Evolutionary conservation across 2,329 filamentous ascomycete genomes (phyloP), one percentile per base, ranked within the genome.

Genomic region (Colletotrichum sp.): DNA sequence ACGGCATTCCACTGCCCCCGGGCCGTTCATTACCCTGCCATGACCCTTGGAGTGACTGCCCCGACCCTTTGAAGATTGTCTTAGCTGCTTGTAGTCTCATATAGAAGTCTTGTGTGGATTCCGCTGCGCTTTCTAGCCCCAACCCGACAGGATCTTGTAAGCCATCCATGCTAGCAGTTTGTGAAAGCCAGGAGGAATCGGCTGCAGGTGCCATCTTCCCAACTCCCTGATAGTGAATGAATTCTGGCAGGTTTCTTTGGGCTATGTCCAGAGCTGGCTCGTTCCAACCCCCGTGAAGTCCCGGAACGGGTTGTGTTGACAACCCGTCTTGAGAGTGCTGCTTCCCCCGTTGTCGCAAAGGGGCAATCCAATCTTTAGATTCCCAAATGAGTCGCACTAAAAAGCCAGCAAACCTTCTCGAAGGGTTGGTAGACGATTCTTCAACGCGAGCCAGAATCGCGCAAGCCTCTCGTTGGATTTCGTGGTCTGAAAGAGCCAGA

Each of bases 381-480:
- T 43, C 66, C 62, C 66, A 68, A 4, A 76, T 56, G 7, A 73
- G 28, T 4, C 76, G 38, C 6, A 36, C 48, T 16, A 77, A 8
- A 21, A 77, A 77, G 5, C 71, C 73, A 1, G 64, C 60, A 30
- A 77, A 77, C 2, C 74, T 30, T 13, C 36, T 60, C 1, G 76
- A 77, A 7, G 76, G 76, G 16, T 77, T 77, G 0, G 28, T 26
- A 3, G 77, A 79, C 2, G 62, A 73, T 2, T 48, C 61, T 13
- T 79, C 76, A 16, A 79, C 65, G 4, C 66, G 55, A 3, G 28
- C 32, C 4, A 80, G 55, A 4, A 78, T 75, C 1, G 73, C 69
- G 34, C 72, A 77, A 1, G 79, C 79, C 56, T 78, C 77, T 10
- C 58, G 62, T 6, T 80, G 79, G 4, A 80, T 43, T 6, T 79